Conservation (phyloP, 148 eudicot genomes). For the Silene latifolia region DNA sequence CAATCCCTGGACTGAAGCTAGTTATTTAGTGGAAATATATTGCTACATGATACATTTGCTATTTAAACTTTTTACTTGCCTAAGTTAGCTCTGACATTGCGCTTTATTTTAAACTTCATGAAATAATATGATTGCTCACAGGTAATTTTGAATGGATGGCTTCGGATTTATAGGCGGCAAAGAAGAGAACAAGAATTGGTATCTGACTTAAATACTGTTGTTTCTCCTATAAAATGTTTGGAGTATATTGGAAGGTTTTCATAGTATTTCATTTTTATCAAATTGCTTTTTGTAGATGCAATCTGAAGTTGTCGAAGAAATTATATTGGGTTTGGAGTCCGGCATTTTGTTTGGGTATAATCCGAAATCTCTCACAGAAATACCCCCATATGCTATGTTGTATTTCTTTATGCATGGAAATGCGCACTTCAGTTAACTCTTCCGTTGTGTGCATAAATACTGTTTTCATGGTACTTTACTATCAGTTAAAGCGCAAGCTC, state of each 20-base stretch:
- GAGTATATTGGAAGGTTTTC: conserved; percentile 1
- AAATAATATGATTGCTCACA: conserved; percentile 24
- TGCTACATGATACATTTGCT: background rate
- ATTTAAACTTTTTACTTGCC: background rate
- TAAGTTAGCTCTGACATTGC: background rate
- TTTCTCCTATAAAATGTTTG: background rate
- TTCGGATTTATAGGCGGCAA: conserved; percentile 86
- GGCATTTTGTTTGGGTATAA: conserved; percentile 94
- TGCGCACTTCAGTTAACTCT: conserved; percentile 1
- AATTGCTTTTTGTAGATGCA: conserved; percentile 60
- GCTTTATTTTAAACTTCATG: background rate
- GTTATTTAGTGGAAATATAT: background rate
- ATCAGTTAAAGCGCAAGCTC: background rate
- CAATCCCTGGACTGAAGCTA: background rate
- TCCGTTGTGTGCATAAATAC: background rate
- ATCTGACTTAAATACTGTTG: conserved; percentile 17
- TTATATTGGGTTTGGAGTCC: conserved; percentile 92
- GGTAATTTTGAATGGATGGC: conserved; percentile 91
- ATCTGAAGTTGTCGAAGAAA: conserved; percentile 95
- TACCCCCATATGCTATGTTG: background rate
- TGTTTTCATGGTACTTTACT: background rate
- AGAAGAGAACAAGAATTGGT: conserved; percentile 96
- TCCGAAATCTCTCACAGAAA: conserved; percentile 1
- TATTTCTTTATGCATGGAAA: background rate
- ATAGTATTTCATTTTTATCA: conserved; percentile 9